These are phyloP conservation scores for Bisporella sp. DNA, from an alignment of 2,329 filamentous ascomycete species.

Conservation along the genomic window DNA sequence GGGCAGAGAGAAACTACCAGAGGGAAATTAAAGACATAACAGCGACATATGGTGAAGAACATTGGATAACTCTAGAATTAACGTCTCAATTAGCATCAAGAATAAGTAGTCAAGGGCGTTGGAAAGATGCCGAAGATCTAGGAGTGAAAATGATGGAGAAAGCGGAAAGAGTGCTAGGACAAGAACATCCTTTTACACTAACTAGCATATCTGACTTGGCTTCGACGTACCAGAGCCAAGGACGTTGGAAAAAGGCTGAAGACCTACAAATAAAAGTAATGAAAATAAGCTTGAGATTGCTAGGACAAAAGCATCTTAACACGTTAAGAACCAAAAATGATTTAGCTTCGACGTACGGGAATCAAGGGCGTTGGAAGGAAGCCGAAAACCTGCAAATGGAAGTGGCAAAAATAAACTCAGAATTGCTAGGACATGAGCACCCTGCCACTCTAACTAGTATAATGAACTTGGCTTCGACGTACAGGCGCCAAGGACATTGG, in stretches of 20 bases:
- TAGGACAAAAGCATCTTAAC: not conserved
- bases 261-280: too few relatives aligned
- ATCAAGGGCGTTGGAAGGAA: too few relatives aligned
- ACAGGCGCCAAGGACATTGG: not conserved
- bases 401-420: too few relatives aligned
- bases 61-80: too few relatives aligned
- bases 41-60: too few relatives aligned
- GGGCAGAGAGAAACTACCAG: too few relatives aligned
- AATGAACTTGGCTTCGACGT: not conserved
- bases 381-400: too few relatives aligned
- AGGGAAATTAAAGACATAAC: too few relatives aligned
- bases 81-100: too few relatives aligned
- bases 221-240: not conserved
- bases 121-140: not conserved
- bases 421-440: not conserved
- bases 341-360: too few relatives aligned
- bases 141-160: not conserved
- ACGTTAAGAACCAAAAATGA: too few relatives aligned
- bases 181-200: not conserved
- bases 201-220: not conserved
- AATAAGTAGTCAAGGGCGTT: too few relatives aligned
- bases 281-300: not conserved
- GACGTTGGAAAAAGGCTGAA: not conserved
- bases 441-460: not conserved
- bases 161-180: not conserved